Base-by-base conservation (phyloP, 352 stramenopile genomes). In the Plasmopara viticola region DNA sequence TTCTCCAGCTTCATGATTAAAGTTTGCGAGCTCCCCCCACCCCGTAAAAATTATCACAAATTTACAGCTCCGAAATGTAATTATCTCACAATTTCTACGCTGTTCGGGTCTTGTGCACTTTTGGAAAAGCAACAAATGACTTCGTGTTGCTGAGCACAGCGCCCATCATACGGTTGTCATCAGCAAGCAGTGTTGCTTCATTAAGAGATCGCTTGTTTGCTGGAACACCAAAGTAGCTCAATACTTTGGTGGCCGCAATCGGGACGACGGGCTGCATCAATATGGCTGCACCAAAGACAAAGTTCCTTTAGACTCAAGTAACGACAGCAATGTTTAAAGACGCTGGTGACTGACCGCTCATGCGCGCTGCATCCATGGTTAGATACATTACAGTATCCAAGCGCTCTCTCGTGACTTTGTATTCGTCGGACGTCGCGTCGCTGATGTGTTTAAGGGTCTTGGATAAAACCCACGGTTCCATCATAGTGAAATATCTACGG, bases 381-480 rank as follows among this genome's bases (percentile, higher is more conserved):
- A 90, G 34, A 62, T 86, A 86, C 18, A 93, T 50, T 5, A 87
- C 68, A 5, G 71, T 87, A 56, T 86, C 59, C 9, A 93, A 50
- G 14, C 81, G 75, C 49, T 73, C 42, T 51, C 68, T 65, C 9
- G 68, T 62, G 20, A 47, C 51, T 43, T 55, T 44, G 43, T 70
- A 62, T 40, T 83, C 70, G 0, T 64, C 56, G 0, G 48, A 58
- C 15, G 68, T 66, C 29, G 61, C 29, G 13, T 80, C 56, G 9
- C 64, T 30, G 5, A 55, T 49, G 9, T 51, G 60, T 12, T 76
- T 69, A 4, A 90, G 65, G 9, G 68, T 58, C 63, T 90, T 90
- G n/a, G 67, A 72, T 8, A 90, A 51, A 40, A 88, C 66, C 79
- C 82, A 93, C 49, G 82, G 82, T 29, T 90, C 79, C 57, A 86